Evolutionary conservation across 2,329 filamentous ascomycete genomes (phyloP).

Genomic region (Moelleriella libera): DNA sequence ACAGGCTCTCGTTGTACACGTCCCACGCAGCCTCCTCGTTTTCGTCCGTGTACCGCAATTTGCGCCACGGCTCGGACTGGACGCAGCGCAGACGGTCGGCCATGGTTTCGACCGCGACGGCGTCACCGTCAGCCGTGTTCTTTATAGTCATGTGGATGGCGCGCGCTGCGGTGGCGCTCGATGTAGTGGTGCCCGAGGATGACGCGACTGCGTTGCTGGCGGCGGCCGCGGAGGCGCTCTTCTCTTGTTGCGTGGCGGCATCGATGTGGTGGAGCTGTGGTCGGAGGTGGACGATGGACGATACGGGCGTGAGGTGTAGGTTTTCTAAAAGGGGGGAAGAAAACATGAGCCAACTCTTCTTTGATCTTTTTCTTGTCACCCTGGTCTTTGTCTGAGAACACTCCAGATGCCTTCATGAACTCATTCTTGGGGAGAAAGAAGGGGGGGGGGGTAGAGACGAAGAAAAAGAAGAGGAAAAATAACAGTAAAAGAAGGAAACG

Average conservation of each 20-base stretch:
- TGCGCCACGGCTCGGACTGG: slow-evolving; percentile 71
- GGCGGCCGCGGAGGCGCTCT: slow-evolving; percentile 23
- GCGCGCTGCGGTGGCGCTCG: slow-evolving; percentile 38
- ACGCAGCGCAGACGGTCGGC: slow-evolving; percentile 62
- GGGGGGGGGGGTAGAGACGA: neutral
- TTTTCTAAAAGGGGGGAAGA: slow-evolving; percentile 56
- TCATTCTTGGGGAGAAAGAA: neutral
- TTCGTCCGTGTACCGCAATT: slow-evolving; percentile 69
- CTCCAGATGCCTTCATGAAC: too few species aligned
- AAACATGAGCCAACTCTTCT: too few species aligned
- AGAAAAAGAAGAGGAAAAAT: neutral
- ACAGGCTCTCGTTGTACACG: slow-evolving; percentile 60
- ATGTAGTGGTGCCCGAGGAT: slow-evolving; percentile 16
- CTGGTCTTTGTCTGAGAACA: too few species aligned
- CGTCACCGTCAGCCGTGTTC: slow-evolving; percentile 53
- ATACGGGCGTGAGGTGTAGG: slow-evolving; percentile 73
- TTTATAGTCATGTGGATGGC: slow-evolving; percentile 83
- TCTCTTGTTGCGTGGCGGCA: slow-evolving; percentile 60
- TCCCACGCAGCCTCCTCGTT: slow-evolving; percentile 63
- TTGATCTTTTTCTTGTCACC: too few species aligned
- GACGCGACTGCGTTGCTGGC: too few species aligned
- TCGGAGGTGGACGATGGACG: slow-evolving; percentile 74
- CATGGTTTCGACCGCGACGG: slow-evolving; percentile 55
- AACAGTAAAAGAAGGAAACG: slow-evolving; percentile 14
- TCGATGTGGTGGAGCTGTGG: slow-evolving; percentile 91